phyloP scores from a whole-genome alignment of 176 grass and related monocot species.

The Hordeum marinum region DNA sequence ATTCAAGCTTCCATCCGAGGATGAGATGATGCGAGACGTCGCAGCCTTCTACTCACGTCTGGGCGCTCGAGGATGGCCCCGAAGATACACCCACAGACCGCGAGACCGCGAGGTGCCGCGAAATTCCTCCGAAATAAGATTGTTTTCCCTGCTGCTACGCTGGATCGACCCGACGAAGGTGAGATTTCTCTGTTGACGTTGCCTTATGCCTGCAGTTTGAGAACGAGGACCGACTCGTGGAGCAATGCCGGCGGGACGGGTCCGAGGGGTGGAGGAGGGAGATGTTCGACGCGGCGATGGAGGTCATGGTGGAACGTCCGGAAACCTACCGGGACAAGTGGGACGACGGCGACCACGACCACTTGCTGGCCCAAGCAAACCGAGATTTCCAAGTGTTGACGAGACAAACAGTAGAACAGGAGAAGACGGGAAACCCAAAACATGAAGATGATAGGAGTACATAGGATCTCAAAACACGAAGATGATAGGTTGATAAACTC shows the following conservation, averaged over 20 bases:
- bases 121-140: not conserved
- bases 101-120: not conserved
- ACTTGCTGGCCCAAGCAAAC: not conserved
- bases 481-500: no score
- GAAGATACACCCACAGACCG: not conserved
- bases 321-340: not conserved
- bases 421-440: no score
- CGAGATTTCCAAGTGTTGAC: not conserved
- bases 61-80: not conserved
- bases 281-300: not conserved
- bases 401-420: no score
- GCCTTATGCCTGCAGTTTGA: not conserved
- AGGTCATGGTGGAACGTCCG: not conserved
- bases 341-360: not conserved
- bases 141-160: no score
- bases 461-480: no score
- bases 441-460: no score
- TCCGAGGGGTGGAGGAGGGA: not conserved
- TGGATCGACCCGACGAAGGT: not conserved
- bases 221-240: not conserved
- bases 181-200: not conserved
- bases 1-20: not conserved
- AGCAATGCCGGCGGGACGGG: not conserved
- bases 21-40: not conserved
- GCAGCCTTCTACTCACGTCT: not conserved